Base-by-base conservation (phyloP, 2,329 filamentous ascomycete genomes). In the Fusarium fujikuroi region DNA sequence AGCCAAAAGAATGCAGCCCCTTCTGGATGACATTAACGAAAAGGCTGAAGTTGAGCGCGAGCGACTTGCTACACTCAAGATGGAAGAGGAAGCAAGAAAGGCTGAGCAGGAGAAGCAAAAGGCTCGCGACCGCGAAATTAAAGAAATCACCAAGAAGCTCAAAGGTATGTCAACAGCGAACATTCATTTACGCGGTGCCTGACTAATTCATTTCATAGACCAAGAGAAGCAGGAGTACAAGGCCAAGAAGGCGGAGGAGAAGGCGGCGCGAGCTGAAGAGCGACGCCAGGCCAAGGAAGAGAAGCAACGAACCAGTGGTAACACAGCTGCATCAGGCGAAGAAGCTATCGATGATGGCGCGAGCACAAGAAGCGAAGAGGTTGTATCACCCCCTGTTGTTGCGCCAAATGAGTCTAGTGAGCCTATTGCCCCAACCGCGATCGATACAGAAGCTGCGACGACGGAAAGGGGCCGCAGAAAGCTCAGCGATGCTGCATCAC, bases 21-120 rank as follows among this genome's bases (percentile, higher is more conserved):
- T 96, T 0, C 81, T 98, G 10, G 92, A 97, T 74, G 93, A 97
- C 73, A 96, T 98, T 70, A 91, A 92, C 60, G 91, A 93, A 58
- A 93, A 91, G 78, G 93, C 93, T 0, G 92, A 95, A 78, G 87
- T 87, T 69, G 91, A 94, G 79, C 87, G 89, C 43, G 93, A 92
- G 54, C 87, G 91, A 66, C 87, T 92, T 68, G 85, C 90, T 69
- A 90, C 94, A 65, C 86, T 90, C 71, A 87, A 88, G 75, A 87
- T 91, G 78, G 87, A 91, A 60, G 86, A 90, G 56, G 87, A 88
- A 54, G 85, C 85, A 52, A 85, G 83, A 52, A 87, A 90, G 73
- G 91, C 89, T 74, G 84, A 88, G 59, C 81, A 77, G 7, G 83
- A 84, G 46, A 81, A 79, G 75, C 82, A 84, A 76, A 88, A 84